Base-by-base conservation (phyloP, 2,329 filamentous ascomycete genomes). In the Teratosphaeria zuluensis region DNA sequence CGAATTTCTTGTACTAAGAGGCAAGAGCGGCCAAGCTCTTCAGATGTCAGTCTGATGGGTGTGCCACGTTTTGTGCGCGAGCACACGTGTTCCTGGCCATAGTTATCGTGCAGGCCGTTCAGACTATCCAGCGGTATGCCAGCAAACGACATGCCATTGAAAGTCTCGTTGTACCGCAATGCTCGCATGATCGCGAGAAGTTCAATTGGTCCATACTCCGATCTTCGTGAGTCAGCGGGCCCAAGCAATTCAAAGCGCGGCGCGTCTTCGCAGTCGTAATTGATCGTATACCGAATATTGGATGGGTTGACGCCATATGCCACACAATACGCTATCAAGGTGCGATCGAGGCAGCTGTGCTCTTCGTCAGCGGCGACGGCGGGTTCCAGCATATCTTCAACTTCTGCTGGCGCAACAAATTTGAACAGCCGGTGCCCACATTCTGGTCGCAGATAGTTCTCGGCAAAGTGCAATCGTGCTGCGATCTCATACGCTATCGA, bases 121-220 rank as follows among this genome's bases (percentile, higher is more conserved):
- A 89, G 71, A 32, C 76, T 73, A 67, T 88, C 84, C n/a, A 89
- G 73, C 62, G 79, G 80, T 53, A 88, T 79, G 46, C 81, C 80
- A 31, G 80, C 80, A 66, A 89, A 89, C 0, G 86, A 89, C 24
- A 89, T 84, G 1, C 84, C 83, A 31, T 76, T 76, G 69, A 89
- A 89, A 0, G 78, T 81, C 66, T 89, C 85, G 66, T 89, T 89
- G 70, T 88, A 89, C 48, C 87, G 81, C 56, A 89, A 71, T 9
- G 86, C 79, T 61, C 86, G 79, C 77, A 88, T 80, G n/a, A 89
- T 80, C 4, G 86, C 84, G 32, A 89, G 77, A n/a, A 89, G 73
- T 67, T 89, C 86, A 28, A 84, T 69, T 4, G 78, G 75, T 1
- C 76, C 79, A 66, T 89, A 89, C 42, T 80, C 79, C 12, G 73